phyloP scores from a whole-genome alignment of 495 filamentous ascomycete species.

The Neurospora sp. region DNA sequence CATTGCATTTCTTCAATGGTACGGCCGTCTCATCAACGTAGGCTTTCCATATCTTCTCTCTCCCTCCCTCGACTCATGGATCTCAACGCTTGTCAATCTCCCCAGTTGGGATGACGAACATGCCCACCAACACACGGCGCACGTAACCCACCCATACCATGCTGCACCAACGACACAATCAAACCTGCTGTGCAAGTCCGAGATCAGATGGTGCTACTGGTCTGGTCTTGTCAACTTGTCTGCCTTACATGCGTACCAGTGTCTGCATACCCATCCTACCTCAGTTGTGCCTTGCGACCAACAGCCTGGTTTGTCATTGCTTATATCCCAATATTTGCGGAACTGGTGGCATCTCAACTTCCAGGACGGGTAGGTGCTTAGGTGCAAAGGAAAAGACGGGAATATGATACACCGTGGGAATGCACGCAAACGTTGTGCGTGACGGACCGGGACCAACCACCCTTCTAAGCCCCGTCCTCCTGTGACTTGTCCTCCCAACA shows the following conservation, averaged over 20 bases:
- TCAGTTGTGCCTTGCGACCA: background rate
- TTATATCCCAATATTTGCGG: background rate
- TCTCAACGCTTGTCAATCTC: background rate
- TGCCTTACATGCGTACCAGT: background rate
- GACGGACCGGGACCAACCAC: background rate
- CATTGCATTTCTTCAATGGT: background rate
- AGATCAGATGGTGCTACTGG: background rate
- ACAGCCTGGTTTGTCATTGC: background rate
- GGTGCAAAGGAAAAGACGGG: background rate
- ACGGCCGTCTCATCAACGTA: background rate
- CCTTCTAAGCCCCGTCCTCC: background rate
- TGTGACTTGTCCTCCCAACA: background rate
- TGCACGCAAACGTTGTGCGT: background rate
- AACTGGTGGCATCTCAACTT: background rate
- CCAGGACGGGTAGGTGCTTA: conserved; percentile 11
- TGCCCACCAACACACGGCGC: background rate
- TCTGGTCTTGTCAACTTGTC: background rate
- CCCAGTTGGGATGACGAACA: background rate
- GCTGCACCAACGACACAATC: background rate
- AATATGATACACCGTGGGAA: background rate
- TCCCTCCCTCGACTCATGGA: background rate
- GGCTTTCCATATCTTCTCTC: background rate
- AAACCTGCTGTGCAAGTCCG: background rate
- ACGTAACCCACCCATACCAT: background rate
- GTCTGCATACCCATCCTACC: background rate